A percentile compares a stretch with the other conserved stretches of the same genome.
phyloP scores from a whole-genome alignment of 495 filamentous ascomycete genomes.

The Penicillium parvum region DNA sequence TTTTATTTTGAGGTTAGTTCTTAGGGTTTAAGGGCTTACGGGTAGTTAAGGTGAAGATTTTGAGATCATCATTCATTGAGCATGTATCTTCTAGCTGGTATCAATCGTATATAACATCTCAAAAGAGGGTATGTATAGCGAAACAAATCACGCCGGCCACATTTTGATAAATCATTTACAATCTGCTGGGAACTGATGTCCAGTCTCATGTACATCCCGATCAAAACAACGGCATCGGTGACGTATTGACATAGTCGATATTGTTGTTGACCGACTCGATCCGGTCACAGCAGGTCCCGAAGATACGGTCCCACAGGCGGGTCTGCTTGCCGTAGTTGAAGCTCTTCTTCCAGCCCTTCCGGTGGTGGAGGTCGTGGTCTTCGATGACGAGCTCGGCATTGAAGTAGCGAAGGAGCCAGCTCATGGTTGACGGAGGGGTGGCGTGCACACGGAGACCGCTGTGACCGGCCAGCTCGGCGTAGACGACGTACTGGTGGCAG shows the following conservation, averaged over 20 bases:
- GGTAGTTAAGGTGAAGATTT: no score
- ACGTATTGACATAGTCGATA: slow-evolving; percentile 30
- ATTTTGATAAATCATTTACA: no score
- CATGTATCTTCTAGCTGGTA: no score
- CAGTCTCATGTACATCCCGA: not conserved
- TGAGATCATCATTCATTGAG: no score
- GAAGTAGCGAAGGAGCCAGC: slow-evolving; percentile 24
- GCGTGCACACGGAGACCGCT: slow-evolving; percentile 32
- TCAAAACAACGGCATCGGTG: slow-evolving; percentile 29
- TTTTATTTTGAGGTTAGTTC: no score
- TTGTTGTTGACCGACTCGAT: slow-evolving; percentile 28
- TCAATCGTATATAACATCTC: no score
- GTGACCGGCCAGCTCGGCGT: slow-evolving; percentile 34
- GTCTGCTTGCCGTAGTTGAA: slow-evolving; percentile 41
- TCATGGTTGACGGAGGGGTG: slow-evolving; percentile 28
- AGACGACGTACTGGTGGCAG: slow-evolving; percentile 36
- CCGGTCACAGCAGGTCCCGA: slow-evolving; percentile 31
- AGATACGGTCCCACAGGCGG: slow-evolving; percentile 37
- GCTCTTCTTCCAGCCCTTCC: slow-evolving; percentile 39
- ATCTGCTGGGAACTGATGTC: no score
- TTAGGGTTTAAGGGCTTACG: no score
- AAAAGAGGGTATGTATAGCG: no score
- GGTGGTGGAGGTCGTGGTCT: slow-evolving; percentile 39
- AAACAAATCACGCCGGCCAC: not conserved
- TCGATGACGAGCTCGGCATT: slow-evolving; percentile 34